Conservation (phyloP, 2,329 filamentous ascomycete species). For the Phaeosphaeria sp. region DNA sequence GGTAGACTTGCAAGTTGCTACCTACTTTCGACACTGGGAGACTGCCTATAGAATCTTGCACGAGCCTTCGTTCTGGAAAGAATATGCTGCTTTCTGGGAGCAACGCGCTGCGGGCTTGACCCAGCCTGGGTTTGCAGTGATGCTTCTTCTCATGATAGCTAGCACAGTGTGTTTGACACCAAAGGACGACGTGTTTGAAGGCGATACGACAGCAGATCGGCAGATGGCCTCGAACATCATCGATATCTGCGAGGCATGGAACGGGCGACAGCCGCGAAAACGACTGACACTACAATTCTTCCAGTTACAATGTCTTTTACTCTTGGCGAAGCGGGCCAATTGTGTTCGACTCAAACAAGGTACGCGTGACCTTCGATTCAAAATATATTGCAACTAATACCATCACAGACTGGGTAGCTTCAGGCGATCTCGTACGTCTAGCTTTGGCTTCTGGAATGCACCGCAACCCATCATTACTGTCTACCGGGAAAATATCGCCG, state of each 20-base stretch:
- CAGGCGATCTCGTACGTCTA: constrained; percentile 58
- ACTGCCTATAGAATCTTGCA: constrained; percentile 61
- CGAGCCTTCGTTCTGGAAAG: constrained; percentile 58
- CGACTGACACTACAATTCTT: constrained; percentile 58
- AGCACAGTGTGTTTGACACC: constrained; percentile 45
- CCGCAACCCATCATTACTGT: constrained; percentile 51
- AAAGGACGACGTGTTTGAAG: constrained; percentile 47
- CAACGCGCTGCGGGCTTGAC: constrained; percentile 25
- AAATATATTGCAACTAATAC: not conserved
- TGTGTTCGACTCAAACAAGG: constrained; percentile 60
- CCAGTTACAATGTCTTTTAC: constrained; percentile 59
- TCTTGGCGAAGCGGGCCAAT: constrained; percentile 58
- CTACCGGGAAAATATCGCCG: constrained; percentile 37
- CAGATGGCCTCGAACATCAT: constrained; percentile 49
- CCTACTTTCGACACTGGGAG: constrained; percentile 61
- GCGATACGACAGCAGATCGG: constrained; percentile 52
- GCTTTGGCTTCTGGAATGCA: constrained; percentile 63
- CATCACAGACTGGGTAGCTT: constrained; percentile 54
- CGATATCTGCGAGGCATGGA: constrained; percentile 51
- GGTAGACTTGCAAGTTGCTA: constrained; percentile 51
- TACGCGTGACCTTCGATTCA: too few species aligned
- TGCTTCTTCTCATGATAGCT: constrained; percentile 49
- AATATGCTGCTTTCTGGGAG: constrained; percentile 59
- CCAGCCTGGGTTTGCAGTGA: constrained; percentile 46
- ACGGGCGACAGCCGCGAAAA: constrained; percentile 57